Evolutionary conservation across 345 rosid species (phyloP).

Genomic region (Salix udensis): DNA sequence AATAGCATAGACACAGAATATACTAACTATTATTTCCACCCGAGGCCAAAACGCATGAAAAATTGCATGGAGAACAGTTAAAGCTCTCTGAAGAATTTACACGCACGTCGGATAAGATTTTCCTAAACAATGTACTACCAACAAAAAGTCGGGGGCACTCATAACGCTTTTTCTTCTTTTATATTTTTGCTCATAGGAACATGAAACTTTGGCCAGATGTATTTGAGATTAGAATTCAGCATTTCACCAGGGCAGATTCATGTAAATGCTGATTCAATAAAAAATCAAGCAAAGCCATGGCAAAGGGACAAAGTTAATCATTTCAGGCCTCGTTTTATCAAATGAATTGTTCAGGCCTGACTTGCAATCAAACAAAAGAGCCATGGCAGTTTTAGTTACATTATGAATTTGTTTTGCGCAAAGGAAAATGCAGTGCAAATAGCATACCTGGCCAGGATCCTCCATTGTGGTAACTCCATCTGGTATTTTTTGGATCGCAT

Average conservation of each 20-base stretch:
- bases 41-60: neutral
- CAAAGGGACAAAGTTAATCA: neutral
- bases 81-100: neutral
- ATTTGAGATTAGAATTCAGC: neutral
- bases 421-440: neutral
- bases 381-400: neutral
- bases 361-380: neutral
- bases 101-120: neutral
- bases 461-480: constrained; percentile 98
- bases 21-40: neutral
- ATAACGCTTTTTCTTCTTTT: neutral
- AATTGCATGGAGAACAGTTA: neutral
- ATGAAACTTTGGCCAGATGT: neutral
- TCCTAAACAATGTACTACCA: neutral
- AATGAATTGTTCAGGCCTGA: neutral
- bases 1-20: neutral
- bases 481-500: constrained; percentile 89
- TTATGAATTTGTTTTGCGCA: neutral
- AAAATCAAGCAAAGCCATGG: neutral
- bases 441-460: constrained; percentile 96
- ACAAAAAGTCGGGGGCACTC: neutral
- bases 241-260: neutral
- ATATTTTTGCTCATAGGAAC: neutral
- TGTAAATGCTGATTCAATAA: neutral
- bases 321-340: neutral